Conservation (phyloP, 148 eudicot species). For the Spergularia bocconei region DNA sequence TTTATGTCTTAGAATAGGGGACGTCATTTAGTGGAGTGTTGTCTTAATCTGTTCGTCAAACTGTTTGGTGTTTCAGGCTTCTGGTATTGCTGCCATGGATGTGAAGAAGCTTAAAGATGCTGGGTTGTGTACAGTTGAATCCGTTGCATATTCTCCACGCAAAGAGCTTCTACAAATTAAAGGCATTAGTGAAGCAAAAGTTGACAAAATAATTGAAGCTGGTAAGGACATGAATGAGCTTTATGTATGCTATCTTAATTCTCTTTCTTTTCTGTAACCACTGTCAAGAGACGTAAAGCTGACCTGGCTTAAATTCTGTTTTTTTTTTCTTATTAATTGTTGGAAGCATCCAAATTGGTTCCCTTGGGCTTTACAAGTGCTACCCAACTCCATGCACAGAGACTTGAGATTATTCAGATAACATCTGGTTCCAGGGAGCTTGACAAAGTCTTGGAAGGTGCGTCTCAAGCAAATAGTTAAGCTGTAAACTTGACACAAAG, state of each 20-base stretch:
- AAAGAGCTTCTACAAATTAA: conserved; percentile 94
- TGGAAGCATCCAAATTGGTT: conserved; percentile 82
- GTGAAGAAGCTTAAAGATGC: conserved; percentile 96
- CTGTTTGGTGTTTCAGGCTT: conserved; percentile 42
- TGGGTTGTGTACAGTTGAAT: conserved; percentile 88
- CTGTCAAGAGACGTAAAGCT: neutral
- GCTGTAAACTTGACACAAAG: neutral
- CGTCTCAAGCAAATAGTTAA: neutral
- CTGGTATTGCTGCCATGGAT: conserved; percentile 89
- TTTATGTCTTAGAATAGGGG: conserved; percentile 2
- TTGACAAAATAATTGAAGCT: conserved; percentile 95
- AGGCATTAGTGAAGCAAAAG: conserved; percentile 98
- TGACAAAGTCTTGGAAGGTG: conserved; percentile 89
- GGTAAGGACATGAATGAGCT: conserved; percentile 37
- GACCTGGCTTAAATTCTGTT: conserved; percentile 1
- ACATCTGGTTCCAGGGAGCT: conserved; percentile 93
- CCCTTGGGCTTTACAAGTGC: conserved; percentile 99
- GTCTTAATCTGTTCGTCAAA: neutral
- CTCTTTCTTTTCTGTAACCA: neutral
- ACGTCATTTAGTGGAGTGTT: neutral
- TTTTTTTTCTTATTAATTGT: conserved; percentile 21
- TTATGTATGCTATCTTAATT: neutral
- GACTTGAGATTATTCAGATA: conserved; percentile 86
- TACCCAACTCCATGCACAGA: conserved; percentile 83
- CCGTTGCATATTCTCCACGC: conserved; percentile 89